Percentiles rank a stretch among this genome's conserved stretches.
Conservation (phyloP, 495 filamentous ascomycete genomes). For the Chaetomium tenue region DNA sequence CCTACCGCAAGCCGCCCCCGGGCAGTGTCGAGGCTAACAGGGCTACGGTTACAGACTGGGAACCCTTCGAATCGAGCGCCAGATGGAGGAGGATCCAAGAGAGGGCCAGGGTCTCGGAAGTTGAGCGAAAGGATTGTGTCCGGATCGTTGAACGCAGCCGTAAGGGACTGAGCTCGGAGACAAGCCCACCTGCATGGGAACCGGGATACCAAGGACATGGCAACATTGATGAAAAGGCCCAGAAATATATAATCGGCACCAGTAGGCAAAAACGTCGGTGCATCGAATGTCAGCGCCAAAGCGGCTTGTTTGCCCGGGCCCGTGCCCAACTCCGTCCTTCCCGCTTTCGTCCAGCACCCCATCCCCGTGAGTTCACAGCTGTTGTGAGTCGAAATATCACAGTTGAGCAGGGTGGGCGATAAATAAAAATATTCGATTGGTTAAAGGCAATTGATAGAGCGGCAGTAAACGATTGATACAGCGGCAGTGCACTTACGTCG, state of each 20-base stretch:
- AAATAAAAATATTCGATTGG: too few species aligned
- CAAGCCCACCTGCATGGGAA: background rate
- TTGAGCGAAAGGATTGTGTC: background rate
- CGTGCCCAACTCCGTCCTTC: background rate
- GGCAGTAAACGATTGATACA: too few species aligned
- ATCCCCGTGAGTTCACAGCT: background rate
- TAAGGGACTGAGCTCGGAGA: background rate
- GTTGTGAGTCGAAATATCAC: background rate
- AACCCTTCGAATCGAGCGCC: constrained; percentile 4
- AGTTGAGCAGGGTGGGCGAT: too few species aligned
- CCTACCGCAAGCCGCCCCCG: constrained; percentile 27
- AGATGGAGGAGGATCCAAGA: constrained; percentile 7
- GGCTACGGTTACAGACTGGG: constrained; percentile 25
- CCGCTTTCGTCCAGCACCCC: too few species aligned
- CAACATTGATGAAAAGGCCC: background rate
- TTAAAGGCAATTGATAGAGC: too few species aligned
- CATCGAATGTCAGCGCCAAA: constrained; percentile 11
- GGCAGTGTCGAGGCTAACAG: constrained; percentile 24
- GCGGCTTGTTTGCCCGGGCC: background rate
- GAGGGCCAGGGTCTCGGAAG: background rate
- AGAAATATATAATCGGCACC: constrained; percentile 14
- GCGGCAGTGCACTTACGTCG: too few species aligned
- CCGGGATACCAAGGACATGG: background rate
- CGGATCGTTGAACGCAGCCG: background rate
- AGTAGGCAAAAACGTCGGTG: constrained; percentile 25